A percentile compares a stretch with the other conserved stretches of the same genome.
These are phyloP conservation scores for Exophiala lecanii-corni DNA, from an alignment of 2,329 filamentous ascomycete genomes.

Conservation along the genomic window DNA sequence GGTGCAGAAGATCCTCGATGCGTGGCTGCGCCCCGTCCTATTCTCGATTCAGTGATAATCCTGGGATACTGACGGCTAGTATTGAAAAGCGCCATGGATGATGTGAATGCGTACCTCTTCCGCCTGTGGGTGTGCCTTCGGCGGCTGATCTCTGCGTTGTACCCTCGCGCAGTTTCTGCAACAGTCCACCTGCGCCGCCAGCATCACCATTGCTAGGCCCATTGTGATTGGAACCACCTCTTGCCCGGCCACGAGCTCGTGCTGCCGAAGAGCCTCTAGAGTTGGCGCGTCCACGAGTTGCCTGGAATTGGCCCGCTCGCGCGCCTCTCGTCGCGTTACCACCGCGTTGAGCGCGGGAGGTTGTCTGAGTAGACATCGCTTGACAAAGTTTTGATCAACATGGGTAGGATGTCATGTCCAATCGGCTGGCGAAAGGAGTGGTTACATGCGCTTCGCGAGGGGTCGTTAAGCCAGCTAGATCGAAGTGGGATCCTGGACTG, in stretches of 20 bases:
- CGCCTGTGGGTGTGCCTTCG: conserved; percentile 5
- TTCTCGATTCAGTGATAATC: background rate
- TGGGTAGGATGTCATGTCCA: conserved; percentile 18
- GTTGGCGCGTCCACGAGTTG: conserved; percentile 18
- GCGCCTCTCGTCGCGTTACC: conserved; percentile 19
- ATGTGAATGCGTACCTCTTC: conserved; percentile 18
- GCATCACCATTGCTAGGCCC: conserved; percentile 4
- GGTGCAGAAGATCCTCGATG: conserved; percentile 4
- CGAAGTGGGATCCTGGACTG: no score
- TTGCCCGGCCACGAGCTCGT: conserved; percentile 10
- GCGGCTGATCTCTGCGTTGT: conserved; percentile 16
- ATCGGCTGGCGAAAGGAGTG: no score
- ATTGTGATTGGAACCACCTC: conserved; percentile 5
- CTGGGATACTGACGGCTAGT: no score
- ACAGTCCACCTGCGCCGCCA: conserved; percentile 11
- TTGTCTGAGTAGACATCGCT: conserved; percentile 22
- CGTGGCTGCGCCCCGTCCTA: conserved; percentile 17
- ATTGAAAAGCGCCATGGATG: background rate
- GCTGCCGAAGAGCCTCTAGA: conserved; percentile 10
- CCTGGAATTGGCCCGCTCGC: conserved; percentile 10
- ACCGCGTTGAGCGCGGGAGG: conserved; percentile 23
- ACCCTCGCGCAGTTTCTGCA: conserved; percentile 18
- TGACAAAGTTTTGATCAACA: conserved; percentile 17
- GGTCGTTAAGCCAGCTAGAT: no score
- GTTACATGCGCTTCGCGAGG: no score